Conservation (phyloP, 495 filamentous ascomycete genomes). For the Lentithecium fluviatile region DNA sequence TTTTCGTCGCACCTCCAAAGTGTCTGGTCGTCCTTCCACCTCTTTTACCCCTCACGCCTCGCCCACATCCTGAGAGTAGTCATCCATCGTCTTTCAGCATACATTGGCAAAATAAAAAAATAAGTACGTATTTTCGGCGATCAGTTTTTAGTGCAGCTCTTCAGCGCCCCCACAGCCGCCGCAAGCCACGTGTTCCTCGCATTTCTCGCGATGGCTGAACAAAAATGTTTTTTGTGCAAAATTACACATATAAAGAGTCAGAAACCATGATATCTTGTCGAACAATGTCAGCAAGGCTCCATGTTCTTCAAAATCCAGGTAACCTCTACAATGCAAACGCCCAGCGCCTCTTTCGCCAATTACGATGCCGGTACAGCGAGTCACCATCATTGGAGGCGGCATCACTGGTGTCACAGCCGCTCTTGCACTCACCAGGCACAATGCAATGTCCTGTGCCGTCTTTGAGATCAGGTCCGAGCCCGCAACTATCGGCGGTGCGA, state of each 20-base stretch:
- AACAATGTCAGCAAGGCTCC: neutral
- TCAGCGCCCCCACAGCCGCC: neutral
- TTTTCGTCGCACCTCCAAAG: no score
- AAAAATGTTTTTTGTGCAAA: neutral
- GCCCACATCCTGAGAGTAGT: no score
- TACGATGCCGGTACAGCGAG: slow-evolving; percentile 20
- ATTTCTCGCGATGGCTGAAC: neutral
- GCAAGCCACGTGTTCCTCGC: neutral
- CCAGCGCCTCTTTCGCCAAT: neutral
- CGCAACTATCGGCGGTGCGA: slow-evolving; percentile 30
- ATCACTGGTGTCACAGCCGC: slow-evolving; percentile 26
- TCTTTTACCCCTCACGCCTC: no score
- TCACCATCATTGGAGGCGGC: slow-evolving; percentile 32
- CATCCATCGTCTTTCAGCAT: no score
- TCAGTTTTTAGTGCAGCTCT: no score
- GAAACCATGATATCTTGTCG: neutral
- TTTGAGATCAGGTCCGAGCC: slow-evolving; percentile 28
- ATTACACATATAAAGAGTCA: neutral
- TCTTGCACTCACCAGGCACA: slow-evolving; percentile 18
- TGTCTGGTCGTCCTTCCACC: no score
- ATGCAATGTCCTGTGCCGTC: slow-evolving; percentile 15
- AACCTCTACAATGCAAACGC: neutral
- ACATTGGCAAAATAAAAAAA: no score
- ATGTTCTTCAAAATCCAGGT: neutral
- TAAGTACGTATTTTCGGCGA: no score